These are phyloP conservation scores for Exophiala viscosa DNA, from an alignment of 2,329 filamentous ascomycete genomes.

Conservation along the genomic window DNA sequence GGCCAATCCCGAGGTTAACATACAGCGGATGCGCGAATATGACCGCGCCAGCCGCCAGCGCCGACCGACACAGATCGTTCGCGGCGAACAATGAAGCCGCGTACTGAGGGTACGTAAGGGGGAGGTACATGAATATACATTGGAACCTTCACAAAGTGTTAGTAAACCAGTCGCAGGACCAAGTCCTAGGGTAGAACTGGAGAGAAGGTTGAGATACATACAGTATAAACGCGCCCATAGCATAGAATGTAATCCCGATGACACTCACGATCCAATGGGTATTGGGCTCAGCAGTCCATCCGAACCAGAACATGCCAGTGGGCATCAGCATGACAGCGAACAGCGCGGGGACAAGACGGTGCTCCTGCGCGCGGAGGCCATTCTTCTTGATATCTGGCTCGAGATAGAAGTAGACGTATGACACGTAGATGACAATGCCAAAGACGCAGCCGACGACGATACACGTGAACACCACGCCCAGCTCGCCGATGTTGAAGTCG, in stretches of 20 bases:
- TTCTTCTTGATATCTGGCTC: constrained; percentile 47
- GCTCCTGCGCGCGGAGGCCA: constrained; percentile 53
- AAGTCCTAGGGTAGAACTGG: neutral
- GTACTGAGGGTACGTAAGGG: constrained; percentile 29
- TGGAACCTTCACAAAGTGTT: constrained; percentile 15
- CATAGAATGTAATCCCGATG: constrained; percentile 22
- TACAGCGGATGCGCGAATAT: constrained; percentile 37
- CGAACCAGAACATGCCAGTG: constrained; percentile 58
- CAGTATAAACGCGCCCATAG: constrained; percentile 26
- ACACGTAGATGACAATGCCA: constrained; percentile 48
- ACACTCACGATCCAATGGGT: constrained; percentile 37
- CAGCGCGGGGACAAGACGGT: constrained; percentile 52
- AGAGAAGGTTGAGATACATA: constrained; percentile 4
- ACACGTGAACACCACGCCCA: constrained; percentile 60
- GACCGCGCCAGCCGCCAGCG: constrained; percentile 35
- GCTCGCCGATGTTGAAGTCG: constrained; percentile 55
- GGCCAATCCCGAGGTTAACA: constrained; percentile 34
- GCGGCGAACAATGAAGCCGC: constrained; percentile 29
- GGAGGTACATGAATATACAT: constrained; percentile 31
- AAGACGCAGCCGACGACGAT: constrained; percentile 57
- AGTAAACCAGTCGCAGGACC: constrained; percentile 3
- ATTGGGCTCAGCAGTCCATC: constrained; percentile 29
- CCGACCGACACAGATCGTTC: constrained; percentile 31
- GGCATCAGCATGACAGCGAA: constrained; percentile 49
- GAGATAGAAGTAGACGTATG: constrained; percentile 53